phyloP scores from a whole-genome alignment of 164 flowering plant species.

The Echeveria elegans region DNA sequence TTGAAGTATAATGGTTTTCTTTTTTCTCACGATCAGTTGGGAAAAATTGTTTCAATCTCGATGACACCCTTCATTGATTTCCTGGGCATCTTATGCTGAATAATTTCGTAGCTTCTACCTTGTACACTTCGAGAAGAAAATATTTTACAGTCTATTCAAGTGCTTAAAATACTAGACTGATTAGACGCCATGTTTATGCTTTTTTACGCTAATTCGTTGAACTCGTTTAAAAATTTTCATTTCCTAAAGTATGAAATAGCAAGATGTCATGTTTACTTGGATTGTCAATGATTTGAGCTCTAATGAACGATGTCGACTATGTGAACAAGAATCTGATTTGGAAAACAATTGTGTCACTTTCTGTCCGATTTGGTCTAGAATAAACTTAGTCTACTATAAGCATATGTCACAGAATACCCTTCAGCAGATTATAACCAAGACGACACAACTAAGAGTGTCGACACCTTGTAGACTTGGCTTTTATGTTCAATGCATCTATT shows the following conservation, averaged over 20 bases:
- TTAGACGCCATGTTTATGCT: no score
- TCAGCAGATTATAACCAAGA: background rate
- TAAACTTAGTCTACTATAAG: background rate
- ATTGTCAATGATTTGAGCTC: background rate
- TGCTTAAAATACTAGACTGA: no score
- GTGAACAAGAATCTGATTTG: background rate
- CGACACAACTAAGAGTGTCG: background rate
- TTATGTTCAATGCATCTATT: conserved; percentile 1
- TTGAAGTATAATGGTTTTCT: no score
- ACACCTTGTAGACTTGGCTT: background rate
- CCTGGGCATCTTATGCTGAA: no score
- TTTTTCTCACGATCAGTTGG: no score
- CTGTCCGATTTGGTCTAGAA: background rate
- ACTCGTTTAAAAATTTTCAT: no score
- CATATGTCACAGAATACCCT: background rate
- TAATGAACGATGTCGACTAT: background rate
- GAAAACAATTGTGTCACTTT: background rate
- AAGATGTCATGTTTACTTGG: background rate
- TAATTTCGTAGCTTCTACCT: no score
- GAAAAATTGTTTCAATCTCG: no score
- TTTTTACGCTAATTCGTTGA: no score
- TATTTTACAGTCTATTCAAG: no score
- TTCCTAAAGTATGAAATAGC: background rate
- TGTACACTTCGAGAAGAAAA: no score
- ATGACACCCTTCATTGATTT: no score